Percentiles rank a stretch among this genome's conserved stretches.
These are phyloP conservation scores for Cercophora sp. DNA, from an alignment of 495 filamentous ascomycete species.

Conservation along the genomic window DNA sequence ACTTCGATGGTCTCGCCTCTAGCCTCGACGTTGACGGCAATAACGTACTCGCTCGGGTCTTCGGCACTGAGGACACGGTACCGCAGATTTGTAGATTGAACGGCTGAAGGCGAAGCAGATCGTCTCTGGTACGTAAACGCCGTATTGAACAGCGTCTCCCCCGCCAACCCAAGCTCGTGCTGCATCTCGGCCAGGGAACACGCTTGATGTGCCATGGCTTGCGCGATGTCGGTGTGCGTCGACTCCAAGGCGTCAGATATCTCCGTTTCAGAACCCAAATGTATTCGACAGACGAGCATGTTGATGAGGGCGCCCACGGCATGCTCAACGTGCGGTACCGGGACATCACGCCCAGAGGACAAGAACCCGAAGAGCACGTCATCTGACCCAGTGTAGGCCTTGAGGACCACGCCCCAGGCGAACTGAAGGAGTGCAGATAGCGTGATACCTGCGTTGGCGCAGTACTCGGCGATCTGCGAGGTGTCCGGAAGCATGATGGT, in stretches of 20 bases:
- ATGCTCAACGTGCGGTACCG: conserved; percentile 18
- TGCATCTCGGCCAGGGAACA: conserved; percentile 42
- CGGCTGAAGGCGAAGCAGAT: neutral
- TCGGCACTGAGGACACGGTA: conserved; percentile 31
- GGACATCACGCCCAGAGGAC: conserved; percentile 21
- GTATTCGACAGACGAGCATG: conserved; percentile 21
- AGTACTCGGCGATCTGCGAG: conserved; percentile 19
- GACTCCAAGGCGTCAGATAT: conserved; percentile 23
- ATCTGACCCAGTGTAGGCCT: conserved; percentile 47
- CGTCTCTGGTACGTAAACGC: conserved; percentile 29
- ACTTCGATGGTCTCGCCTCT: conserved; percentile 41
- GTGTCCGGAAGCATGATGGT: conserved; percentile 6
- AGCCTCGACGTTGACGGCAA: conserved; percentile 55
- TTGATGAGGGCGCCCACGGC: conserved; percentile 29
- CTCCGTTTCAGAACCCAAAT: conserved; percentile 14
- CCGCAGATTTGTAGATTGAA: conserved; percentile 9
- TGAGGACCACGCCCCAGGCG: conserved; percentile 55
- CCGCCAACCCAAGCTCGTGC: conserved; percentile 25
- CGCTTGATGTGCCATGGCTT: conserved; percentile 36
- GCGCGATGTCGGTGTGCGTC: conserved; percentile 29
- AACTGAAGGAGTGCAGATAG: conserved; percentile 31
- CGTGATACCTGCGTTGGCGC: conserved; percentile 16
- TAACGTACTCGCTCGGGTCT: conserved; percentile 54
- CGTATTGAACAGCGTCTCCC: conserved; percentile 30
- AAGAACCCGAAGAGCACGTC: conserved; percentile 55